Conservation (phyloP, 352 stramenopile species). For the Pythium guiyangense region DNA sequence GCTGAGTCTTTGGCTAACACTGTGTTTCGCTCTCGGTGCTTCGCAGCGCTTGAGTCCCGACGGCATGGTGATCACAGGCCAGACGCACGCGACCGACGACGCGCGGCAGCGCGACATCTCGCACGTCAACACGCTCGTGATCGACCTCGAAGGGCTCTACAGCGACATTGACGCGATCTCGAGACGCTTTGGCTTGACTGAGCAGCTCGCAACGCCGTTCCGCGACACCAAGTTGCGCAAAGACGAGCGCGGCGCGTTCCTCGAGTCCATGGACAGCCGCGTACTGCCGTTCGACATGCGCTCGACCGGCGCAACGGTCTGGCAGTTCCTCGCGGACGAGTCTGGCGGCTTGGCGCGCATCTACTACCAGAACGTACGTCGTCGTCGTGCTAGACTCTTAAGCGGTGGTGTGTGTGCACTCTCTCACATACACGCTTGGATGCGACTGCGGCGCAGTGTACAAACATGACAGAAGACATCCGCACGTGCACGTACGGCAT, state of each 20-base stretch:
- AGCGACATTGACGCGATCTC: slow-evolving; percentile 7
- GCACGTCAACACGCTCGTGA: slow-evolving; percentile 10
- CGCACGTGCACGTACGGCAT: slow-evolving; percentile 11
- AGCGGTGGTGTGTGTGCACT: not conserved
- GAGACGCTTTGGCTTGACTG: slow-evolving; percentile 5
- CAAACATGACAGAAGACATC: slow-evolving; percentile 16
- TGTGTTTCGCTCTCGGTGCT: not conserved
- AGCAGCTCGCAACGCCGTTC: slow-evolving; percentile 9
- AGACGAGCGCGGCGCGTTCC: slow-evolving; percentile 1
- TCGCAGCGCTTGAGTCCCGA: slow-evolving; percentile 6
- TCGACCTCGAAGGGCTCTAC: slow-evolving; percentile 13
- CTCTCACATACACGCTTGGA: not conserved
- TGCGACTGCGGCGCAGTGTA: not conserved
- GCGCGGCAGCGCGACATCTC: slow-evolving; percentile 6
- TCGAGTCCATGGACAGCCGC: slow-evolving; percentile 12
- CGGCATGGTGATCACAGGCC: slow-evolving; percentile 10
- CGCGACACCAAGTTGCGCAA: slow-evolving; percentile 10
- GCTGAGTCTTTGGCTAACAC: not conserved
- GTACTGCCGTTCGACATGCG: slow-evolving; percentile 15
- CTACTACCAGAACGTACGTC: slow-evolving; percentile 14
- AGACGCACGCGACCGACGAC: not conserved
- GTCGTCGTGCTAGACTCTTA: too few species aligned
- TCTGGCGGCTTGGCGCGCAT: slow-evolving; percentile 4
- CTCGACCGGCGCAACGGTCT: slow-evolving; percentile 10
- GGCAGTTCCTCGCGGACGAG: slow-evolving; percentile 13